phyloP scores from a whole-genome alignment of 139 green algal species.

The Yamagishiella unicocca region DNA sequence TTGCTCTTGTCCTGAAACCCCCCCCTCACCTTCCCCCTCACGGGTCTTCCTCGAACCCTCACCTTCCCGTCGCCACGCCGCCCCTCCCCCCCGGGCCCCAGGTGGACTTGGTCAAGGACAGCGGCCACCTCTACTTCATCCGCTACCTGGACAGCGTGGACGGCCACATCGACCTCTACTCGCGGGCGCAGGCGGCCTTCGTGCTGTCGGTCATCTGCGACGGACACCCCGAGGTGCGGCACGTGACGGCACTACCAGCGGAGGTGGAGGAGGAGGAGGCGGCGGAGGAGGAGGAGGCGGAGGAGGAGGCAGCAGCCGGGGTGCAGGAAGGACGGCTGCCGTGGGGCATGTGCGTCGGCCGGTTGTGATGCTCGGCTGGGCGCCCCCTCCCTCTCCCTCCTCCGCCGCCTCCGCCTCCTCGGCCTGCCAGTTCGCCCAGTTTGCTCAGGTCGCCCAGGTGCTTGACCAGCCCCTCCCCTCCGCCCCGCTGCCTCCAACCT shows the following conservation, averaged over 20 bases:
- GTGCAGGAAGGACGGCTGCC: neutral
- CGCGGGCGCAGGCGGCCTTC: slow-evolving; percentile 89
- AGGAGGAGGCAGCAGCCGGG: neutral
- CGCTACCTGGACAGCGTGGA: slow-evolving; percentile 84
- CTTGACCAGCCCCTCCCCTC: neutral
- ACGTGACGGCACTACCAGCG: too few species aligned
- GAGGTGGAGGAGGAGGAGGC: neutral
- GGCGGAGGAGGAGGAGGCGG: neutral
- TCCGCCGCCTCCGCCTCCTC: neutral
- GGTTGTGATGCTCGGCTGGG: neutral
- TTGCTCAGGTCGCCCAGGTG: neutral
- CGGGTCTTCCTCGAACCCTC: too few species aligned
- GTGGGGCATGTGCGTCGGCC: neutral
- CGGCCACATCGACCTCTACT: slow-evolving; percentile 53
- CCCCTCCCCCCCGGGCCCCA: neutral
- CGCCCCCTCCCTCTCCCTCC: neutral
- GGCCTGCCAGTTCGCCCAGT: neutral
- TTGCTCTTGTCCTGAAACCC: neutral
- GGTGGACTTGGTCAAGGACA: slow-evolving; percentile 94
- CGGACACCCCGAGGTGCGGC: slow-evolving; percentile 71
- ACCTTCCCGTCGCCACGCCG: too few species aligned
- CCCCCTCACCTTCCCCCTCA: too few species aligned
- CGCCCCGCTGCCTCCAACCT: neutral
- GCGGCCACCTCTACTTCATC: slow-evolving; percentile 97
- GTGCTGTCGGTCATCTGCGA: slow-evolving; percentile 94